phyloP scores from a whole-genome alignment of 805 yeast genomes.

The Saccharomycopsis sp. region DNA sequence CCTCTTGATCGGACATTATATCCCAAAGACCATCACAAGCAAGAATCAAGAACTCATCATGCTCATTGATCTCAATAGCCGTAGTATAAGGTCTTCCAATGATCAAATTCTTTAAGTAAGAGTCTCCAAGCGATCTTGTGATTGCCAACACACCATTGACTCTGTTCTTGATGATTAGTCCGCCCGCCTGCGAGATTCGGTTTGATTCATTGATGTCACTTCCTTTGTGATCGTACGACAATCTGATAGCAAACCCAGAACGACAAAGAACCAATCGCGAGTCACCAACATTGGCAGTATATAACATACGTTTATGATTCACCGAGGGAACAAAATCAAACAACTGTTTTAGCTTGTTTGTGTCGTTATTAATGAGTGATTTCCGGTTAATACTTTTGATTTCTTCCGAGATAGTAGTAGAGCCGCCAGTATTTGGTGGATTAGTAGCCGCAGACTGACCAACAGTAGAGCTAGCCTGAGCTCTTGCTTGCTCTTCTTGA shows the following conservation, averaged over 20 bases:
- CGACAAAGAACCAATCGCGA: constrained; percentile 76
- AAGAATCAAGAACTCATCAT: constrained; percentile 74
- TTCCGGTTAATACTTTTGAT: constrained; percentile 10
- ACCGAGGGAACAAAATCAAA: constrained; percentile 44
- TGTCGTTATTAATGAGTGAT: constrained; percentile 13
- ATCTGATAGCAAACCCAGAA: constrained; percentile 64
- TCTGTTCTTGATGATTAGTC: constrained; percentile 79
- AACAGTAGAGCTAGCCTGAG: neutral
- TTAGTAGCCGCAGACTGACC: constrained; percentile 14
- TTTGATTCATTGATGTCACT: constrained; percentile 70
- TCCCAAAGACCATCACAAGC: constrained; percentile 99
- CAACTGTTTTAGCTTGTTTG: constrained; percentile 29
- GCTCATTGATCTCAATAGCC: constrained; percentile 59
- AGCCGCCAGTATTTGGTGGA: constrained; percentile 10
- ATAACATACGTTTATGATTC: constrained; percentile 64
- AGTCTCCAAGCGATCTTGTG: constrained; percentile 87
- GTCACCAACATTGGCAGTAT: constrained; percentile 95
- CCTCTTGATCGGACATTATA: constrained; percentile 77
- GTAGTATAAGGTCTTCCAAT: constrained; percentile 92
- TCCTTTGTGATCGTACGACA: constrained; percentile 92
- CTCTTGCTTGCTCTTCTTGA: constrained; percentile 5
- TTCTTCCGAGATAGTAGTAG: neutral
- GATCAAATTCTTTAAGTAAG: constrained; percentile 84
- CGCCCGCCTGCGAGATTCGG: constrained; percentile 75
- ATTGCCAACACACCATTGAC: constrained; percentile 96